Percentiles rank a stretch among this genome's conserved stretches.
These are phyloP conservation scores for Ophiostoma angusticollis DNA, from an alignment of 2,329 filamentous ascomycete genomes.

Conservation along the genomic window DNA sequence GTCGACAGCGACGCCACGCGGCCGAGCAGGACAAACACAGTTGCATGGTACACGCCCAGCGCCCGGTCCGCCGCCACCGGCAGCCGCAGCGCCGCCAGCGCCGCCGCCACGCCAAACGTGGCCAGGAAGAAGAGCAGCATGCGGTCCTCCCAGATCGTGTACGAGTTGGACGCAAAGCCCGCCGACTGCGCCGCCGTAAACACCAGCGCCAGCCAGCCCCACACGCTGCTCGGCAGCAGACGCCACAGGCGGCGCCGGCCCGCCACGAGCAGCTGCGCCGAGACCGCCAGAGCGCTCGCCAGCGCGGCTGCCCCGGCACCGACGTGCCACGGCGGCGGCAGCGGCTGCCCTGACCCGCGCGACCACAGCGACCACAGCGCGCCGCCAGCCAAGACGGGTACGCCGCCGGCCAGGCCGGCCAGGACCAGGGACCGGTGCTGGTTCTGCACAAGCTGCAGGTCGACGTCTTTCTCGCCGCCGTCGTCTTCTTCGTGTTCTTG, in stretches of 20 bases:
- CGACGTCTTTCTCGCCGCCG: slow-evolving; percentile 47
- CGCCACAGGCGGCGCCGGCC: slow-evolving; percentile 29
- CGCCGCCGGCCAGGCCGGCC: slow-evolving; percentile 23
- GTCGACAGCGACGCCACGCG: slow-evolving; percentile 77
- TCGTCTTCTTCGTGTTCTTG: slow-evolving; percentile 27
- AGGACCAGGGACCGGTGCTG: slow-evolving; percentile 27
- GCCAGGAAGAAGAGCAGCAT: slow-evolving; percentile 85
- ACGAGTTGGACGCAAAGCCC: slow-evolving; percentile 94
- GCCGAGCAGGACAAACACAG: slow-evolving; percentile 67
- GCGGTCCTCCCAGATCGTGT: slow-evolving; percentile 96
- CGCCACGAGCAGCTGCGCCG: slow-evolving; percentile 29
- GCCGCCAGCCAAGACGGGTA: slow-evolving; percentile 13
- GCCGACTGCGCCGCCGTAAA: slow-evolving; percentile 81
- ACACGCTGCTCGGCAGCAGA: slow-evolving; percentile 59
- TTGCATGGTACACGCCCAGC: slow-evolving; percentile 71
- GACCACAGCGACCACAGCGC: slow-evolving; percentile 1
- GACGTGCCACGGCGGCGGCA: slow-evolving; percentile 25
- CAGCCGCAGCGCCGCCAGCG: slow-evolving; percentile 63
- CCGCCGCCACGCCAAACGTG: slow-evolving; percentile 69
- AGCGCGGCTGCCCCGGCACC: slow-evolving; percentile 30
- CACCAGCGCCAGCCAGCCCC: slow-evolving; percentile 75
- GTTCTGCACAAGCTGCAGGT: slow-evolving; percentile 36
- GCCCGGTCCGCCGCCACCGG: slow-evolving; percentile 53
- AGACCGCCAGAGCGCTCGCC: slow-evolving; percentile 29
- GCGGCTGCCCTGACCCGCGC: slow-evolving; percentile 19